Conservation (phyloP, 176 grass and related monocot species). For the Phyllostachys edulis region DNA sequence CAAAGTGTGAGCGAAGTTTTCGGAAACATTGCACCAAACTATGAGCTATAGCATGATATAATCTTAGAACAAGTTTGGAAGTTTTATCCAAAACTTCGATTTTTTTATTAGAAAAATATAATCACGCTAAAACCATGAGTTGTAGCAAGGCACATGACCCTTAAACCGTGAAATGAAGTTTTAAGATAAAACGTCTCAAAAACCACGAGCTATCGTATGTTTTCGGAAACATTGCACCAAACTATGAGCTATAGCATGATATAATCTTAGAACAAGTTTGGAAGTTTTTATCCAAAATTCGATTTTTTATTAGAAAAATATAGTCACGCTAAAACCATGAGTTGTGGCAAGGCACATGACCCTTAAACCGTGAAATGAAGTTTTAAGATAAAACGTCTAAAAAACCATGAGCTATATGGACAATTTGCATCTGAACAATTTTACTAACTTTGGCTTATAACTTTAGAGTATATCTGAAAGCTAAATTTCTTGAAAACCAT, state of each 20-base stretch:
- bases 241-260: neutral
- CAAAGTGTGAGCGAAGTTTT: neutral
- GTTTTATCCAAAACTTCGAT: neutral
- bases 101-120: neutral
- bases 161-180: no score
- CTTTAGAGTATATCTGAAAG: neutral
- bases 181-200: no score
- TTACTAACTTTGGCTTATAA: no score
- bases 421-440: no score
- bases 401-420: neutral
- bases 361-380: no score
- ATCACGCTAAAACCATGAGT: neutral
- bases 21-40: no score
- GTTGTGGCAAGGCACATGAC: no score
- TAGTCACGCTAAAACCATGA: neutral
- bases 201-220: neutral
- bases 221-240: no score
- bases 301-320: neutral
- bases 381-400: no score
- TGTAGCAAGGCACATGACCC: no score
- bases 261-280: neutral
- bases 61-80: neutral
- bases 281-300: neutral
- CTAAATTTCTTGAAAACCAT: neutral
- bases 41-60: neutral